These are phyloP conservation scores for Cryptococcus neoformans DNA, from an alignment of 1,284 basidiomycete genomes.

Conservation along the genomic window DNA sequence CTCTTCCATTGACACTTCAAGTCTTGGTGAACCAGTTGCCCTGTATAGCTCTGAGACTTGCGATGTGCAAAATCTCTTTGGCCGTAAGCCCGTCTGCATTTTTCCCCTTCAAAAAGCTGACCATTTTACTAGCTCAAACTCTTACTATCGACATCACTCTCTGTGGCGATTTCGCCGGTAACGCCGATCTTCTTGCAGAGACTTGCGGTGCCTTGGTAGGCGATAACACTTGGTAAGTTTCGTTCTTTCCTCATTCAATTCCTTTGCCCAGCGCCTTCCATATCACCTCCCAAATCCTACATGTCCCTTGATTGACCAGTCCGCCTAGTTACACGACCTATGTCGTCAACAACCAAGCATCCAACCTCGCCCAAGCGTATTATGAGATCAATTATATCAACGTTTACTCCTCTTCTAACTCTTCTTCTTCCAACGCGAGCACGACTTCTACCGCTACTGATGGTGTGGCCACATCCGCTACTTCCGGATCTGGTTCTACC, in stretches of 20 bases:
- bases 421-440: too few species aligned
- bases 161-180: conserved; percentile 56
- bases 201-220: conserved; percentile 56
- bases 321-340: conserved; percentile 60
- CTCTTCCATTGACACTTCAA: conserved; percentile 60
- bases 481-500: too few species aligned
- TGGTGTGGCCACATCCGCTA: too few species aligned
- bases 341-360: conserved; percentile 62
- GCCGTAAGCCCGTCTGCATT: conserved; percentile 30
- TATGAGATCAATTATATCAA: conserved; percentile 67
- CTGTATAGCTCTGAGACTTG: conserved; percentile 65
- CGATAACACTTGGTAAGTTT: conserved; percentile 35
- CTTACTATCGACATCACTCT: conserved; percentile 64
- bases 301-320: not conserved
- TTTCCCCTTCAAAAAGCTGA: not conserved
- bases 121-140: conserved; percentile 3
- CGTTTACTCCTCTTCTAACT: conserved; percentile 34
- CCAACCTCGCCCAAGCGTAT: conserved; percentile 63
- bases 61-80: conserved; percentile 60
- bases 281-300: not conserved
- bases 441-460: too few species aligned
- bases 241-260: not conserved
- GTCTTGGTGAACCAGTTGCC: conserved; percentile 64
- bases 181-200: conserved; percentile 56
- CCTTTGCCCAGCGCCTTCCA: too few species aligned